Base-by-base conservation (phyloP, 1,139 yeast genomes). In the Saccharomycopsis crataegensis region DNA sequence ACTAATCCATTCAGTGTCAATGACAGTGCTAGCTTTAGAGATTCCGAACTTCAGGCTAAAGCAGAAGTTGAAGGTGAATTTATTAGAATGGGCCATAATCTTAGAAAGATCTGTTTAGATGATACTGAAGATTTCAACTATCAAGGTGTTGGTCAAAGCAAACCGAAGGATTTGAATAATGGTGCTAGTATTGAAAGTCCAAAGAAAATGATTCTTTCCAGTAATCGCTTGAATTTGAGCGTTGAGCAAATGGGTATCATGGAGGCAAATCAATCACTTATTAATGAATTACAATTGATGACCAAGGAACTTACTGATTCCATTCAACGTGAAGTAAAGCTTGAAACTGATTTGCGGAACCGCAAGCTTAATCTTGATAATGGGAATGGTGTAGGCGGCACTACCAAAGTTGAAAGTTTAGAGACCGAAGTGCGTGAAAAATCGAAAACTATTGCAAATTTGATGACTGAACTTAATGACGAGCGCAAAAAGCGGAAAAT, bases 221-320 rank as follows among this genome's bases (percentile, higher is more conserved):
- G 12, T 33, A 43, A 43, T 9, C 17, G 45, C 11, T 59, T 72
- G 40, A 63, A 62, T 3, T 75, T 83, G 54, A 72, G 81, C 3
- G 76, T 80, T 48, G 86, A 80, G 41, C 89, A 85, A 59, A 65
- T 83, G 58, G 82, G 83, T 1, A 70, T 84, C 3, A 73, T 85
- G 72, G 77, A 73, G 43, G 79, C 84, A 52, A 83, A 82, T 58
- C 75, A 73, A 51, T 78, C 76, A 38, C 67, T 86, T 46, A 71
- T 83, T 61, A 75, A 77, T 57, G 93, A 86, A 64, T 67, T 86
- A 49, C 84, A 83, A 58, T 64, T 83, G 40, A 83, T 86, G 0
- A 82, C 91, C 1, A 77, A 79, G 22, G 94, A 86, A 62, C 71
- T 86, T 51, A 91, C 90, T 0, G 78, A 80, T 28, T 82, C 90